phyloP scores from a whole-genome alignment of 2,329 filamentous ascomycete genomes.

The Xylogone sp. region DNA sequence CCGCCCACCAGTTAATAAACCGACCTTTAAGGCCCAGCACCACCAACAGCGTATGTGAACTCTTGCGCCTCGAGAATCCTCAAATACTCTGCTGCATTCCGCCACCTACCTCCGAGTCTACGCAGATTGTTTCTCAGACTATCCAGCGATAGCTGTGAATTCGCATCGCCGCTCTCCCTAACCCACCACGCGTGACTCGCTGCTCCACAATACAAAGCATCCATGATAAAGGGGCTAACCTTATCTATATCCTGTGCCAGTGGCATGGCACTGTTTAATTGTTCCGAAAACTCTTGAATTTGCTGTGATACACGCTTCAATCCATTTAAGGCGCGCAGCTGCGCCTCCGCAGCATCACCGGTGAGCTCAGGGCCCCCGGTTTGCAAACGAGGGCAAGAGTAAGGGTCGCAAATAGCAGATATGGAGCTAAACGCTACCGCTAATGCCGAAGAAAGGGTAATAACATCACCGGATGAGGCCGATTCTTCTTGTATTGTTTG shows the following conservation, averaged over 20 bases:
- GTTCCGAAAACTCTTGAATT: slow-evolving; percentile 26
- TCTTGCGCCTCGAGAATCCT: slow-evolving; percentile 33
- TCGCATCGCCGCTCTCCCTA: slow-evolving; percentile 31
- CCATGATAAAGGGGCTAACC: slow-evolving; percentile 33
- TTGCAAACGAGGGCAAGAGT: slow-evolving; percentile 27
- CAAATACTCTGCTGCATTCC: slow-evolving; percentile 32
- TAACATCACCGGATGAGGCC: slow-evolving; percentile 15
- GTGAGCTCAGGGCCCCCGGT: slow-evolving; percentile 2
- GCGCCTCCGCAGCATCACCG: slow-evolving; percentile 26
- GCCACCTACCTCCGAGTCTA: slow-evolving; percentile 30
- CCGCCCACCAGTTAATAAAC: neutral
- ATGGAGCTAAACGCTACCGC: slow-evolving; percentile 24
- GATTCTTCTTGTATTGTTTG: slow-evolving; percentile 23
- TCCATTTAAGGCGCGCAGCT: slow-evolving; percentile 29
- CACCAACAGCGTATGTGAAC: slow-evolving; percentile 24
- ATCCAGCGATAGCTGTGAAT: slow-evolving; percentile 25
- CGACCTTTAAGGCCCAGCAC: neutral
- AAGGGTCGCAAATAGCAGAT: slow-evolving; percentile 33
- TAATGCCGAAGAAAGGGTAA: slow-evolving; percentile 20
- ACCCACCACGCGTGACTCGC: slow-evolving; percentile 34
- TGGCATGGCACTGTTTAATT: slow-evolving; percentile 18
- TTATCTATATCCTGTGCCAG: slow-evolving; percentile 21
- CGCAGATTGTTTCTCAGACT: slow-evolving; percentile 26
- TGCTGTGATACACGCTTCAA: slow-evolving; percentile 26
- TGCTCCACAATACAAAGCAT: slow-evolving; percentile 33